phyloP scores from a whole-genome alignment of 2,329 filamentous ascomycete genomes.

The Periconia macrospinosa region DNA sequence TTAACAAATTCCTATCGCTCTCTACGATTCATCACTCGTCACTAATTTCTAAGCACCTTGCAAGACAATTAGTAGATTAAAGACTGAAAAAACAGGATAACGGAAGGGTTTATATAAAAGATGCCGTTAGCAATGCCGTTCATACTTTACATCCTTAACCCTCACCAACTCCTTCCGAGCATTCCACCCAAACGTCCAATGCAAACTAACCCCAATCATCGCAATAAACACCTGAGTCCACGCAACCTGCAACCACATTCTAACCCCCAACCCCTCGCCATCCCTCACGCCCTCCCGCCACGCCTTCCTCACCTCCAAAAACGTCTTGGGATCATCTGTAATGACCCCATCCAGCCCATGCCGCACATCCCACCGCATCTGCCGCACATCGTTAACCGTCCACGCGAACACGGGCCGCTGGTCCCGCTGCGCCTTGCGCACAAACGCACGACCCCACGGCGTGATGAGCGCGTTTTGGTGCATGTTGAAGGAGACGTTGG shows the following conservation, averaged over 20 bases:
- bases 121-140: background rate
- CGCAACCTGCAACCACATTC: slow-evolving; percentile 33
- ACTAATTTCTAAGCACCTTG: too few relatives aligned
- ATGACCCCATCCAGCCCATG: slow-evolving; percentile 75
- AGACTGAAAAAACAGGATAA: too few relatives aligned
- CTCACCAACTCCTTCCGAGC: slow-evolving; percentile 22
- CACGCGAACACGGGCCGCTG: slow-evolving; percentile 71
- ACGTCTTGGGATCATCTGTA: slow-evolving; percentile 77
- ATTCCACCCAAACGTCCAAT: slow-evolving; percentile 30
- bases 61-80: too few relatives aligned
- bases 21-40: too few relatives aligned
- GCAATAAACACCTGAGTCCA: slow-evolving; percentile 37
- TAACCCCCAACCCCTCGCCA: slow-evolving; percentile 28
- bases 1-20: too few relatives aligned
- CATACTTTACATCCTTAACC: slow-evolving; percentile 7
- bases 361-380: slow-evolving; percentile 80
- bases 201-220: slow-evolving; percentile 37
- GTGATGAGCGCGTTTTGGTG: slow-evolving; percentile 69
- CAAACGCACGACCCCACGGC: slow-evolving; percentile 67
- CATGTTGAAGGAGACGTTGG: slow-evolving; percentile 78
- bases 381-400: slow-evolving; percentile 79
- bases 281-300: slow-evolving; percentile 43
- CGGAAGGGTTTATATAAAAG: too few relatives aligned
- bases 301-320: slow-evolving; percentile 57
- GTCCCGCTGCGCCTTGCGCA: slow-evolving; percentile 60